Evolutionary conservation across 768 basidiomycete genomes (phyloP), one percentile per base, ranked within the genome.

Genomic region (Tricholoma terreum): DNA sequence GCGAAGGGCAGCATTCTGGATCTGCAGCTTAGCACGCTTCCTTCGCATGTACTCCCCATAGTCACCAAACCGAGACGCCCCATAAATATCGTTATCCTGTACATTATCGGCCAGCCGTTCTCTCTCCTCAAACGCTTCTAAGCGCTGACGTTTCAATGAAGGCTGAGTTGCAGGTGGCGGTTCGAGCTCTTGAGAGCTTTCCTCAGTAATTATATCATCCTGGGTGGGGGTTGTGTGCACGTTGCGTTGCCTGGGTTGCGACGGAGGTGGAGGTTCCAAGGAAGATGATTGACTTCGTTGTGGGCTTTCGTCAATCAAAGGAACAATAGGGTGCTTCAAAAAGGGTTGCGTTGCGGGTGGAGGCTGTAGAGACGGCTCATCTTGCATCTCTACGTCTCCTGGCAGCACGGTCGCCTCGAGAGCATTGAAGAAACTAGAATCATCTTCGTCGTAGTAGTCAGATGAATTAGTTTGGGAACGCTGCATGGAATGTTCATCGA

Each of bases 41-140:
- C 94, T 79, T 2, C 79, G 72, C 92, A 97, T 93, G 67, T 97
- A 98, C 66, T 94, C 87, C 0, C 89, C 90, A 60, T 85, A 92
- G 1, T 83, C 84, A 12, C 92, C 94, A 68, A 95, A 98, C 34
- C 77, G 82, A 30, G 88, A 83, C 2, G 89, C 83, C 0, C 88
- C 91, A 67, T 95, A 97, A 8, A 83, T 79, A 21, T 78, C 75
- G 9, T 76, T 72, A 51, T 79, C 74, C 12, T 70, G 69, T 19
- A 55, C 17, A 9, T 62, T 54, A 19, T 55, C 43, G 14, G 50
- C 56, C 30, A 64, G 58, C 9, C 56, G 58, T 43, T 67, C 58
- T 22, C 54, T 54, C 30, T 64, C 63, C 43, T 71, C 70, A 30
- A 63, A 62, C 7, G 60, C 56, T 34, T 73, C 63, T 51, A 69